Conservation (phyloP, 148 eudicot genomes). For the Rhododendron vialii region DNA sequence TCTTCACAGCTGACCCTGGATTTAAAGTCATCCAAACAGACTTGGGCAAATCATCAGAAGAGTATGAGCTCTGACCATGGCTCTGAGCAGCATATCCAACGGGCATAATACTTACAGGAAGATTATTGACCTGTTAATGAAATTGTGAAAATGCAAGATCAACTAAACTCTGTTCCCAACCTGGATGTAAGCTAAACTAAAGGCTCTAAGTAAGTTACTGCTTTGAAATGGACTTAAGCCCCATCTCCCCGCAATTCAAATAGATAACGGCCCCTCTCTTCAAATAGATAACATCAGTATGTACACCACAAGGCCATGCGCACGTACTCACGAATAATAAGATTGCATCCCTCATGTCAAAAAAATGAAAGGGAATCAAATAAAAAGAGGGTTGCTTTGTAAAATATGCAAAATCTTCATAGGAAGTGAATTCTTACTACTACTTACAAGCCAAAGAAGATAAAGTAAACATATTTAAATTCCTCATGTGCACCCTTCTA, state of each 20-base stretch:
- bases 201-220: not conserved
- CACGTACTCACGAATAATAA: not conserved
- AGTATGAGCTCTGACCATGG: constrained; percentile 73
- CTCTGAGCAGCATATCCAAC: constrained; percentile 57
- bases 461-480: not conserved
- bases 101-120: constrained; percentile 70
- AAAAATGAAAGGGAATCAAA: not conserved
- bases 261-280: not conserved
- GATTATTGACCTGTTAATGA: constrained; percentile 51
- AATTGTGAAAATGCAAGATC: constrained; percentile 17
- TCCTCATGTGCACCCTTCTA: not conserved
- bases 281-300: not conserved
- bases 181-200: not conserved
- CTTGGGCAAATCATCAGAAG: constrained; percentile 80
- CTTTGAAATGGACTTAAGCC: not conserved
- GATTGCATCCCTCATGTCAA: not conserved
- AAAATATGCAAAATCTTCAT: not conserved
- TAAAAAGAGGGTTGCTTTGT: not conserved
- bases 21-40: constrained; percentile 59
- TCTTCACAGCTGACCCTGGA: constrained; percentile 83
- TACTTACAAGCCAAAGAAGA: not conserved
- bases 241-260: not conserved
- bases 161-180: not conserved
- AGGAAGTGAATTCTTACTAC: not conserved
- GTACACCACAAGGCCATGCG: not conserved